Percentiles rank a stretch among this genome's conserved stretches.
phyloP scores from a whole-genome alignment of 257 asterid genomes.

The Nicotiana tomentosiformis region DNA sequence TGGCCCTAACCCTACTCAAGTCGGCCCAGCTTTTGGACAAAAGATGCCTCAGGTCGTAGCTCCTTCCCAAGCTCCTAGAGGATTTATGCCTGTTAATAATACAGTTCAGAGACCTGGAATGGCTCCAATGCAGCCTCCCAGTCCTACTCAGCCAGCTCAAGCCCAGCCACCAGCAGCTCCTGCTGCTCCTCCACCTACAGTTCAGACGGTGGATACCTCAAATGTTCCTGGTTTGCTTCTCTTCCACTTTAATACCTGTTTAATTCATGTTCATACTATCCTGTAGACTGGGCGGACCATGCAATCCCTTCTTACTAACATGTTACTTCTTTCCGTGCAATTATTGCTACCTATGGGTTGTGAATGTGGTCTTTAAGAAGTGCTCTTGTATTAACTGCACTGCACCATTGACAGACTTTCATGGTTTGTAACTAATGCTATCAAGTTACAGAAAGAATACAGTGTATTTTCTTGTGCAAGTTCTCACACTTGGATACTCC shows the following conservation, averaged over 20 bases:
- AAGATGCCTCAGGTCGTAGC: conserved; percentile 54
- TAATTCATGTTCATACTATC: background rate
- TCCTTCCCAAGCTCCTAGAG: conserved; percentile 51
- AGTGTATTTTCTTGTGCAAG: background rate
- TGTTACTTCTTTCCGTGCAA: background rate
- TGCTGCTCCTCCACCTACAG: conserved; percentile 92
- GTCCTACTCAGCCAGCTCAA: conserved; percentile 59
- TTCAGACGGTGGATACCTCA: conserved; percentile 92
- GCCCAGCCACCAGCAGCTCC: conserved; percentile 59
- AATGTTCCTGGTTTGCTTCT: conserved; percentile 76
- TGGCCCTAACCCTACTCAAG: conserved; percentile 44
- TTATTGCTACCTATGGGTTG: background rate
- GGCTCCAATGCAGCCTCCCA: conserved; percentile 62
- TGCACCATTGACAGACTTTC: background rate
- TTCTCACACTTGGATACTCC: background rate
- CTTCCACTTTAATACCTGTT: conserved; percentile 2
- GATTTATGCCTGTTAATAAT: conserved; percentile 60
- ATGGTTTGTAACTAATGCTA: background rate
- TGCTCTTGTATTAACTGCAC: background rate
- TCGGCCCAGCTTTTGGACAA: conserved; percentile 52
- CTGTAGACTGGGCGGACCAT: background rate
- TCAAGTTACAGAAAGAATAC: background rate
- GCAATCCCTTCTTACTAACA: background rate
- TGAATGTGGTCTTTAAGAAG: background rate
- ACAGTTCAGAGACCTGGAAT: conserved; percentile 70